Conservation (phyloP, 1,139 yeast species). For the Diutina scorzettiae region DNA sequence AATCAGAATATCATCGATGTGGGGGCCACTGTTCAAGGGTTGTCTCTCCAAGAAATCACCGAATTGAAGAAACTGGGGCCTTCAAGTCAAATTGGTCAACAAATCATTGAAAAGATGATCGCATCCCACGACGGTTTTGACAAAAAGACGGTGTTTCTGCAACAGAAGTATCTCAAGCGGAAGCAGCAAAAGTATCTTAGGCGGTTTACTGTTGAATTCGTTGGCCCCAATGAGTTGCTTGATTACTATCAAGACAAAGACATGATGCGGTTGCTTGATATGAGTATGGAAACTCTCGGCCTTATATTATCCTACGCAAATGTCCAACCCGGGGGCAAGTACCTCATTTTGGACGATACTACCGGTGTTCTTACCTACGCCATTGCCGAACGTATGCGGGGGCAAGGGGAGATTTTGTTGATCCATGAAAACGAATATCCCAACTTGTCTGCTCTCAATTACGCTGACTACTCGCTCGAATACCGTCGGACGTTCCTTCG, state of each 20-base stretch:
- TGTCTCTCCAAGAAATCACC: conserved; percentile 70
- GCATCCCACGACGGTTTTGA: conserved; percentile 80
- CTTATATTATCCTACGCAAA: conserved; percentile 66
- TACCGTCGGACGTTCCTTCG: conserved; percentile 48
- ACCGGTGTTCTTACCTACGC: conserved; percentile 79
- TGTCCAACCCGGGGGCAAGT: conserved; percentile 80
- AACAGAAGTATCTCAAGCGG: conserved; percentile 81
- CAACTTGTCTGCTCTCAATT: conserved; percentile 58
- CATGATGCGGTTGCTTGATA: conserved; percentile 56
- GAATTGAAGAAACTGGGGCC: conserved; percentile 57
- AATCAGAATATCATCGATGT: conserved; percentile 64
- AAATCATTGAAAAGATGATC: conserved; percentile 70
- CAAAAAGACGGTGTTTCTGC: conserved; percentile 80
- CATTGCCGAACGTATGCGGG: conserved; percentile 81
- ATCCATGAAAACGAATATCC: conserved; percentile 92
- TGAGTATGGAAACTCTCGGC: conserved; percentile 78
- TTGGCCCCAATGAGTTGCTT: conserved; percentile 67
- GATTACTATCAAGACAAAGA: conserved; percentile 70
- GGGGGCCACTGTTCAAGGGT: conserved; percentile 65
- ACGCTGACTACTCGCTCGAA: conserved; percentile 49
- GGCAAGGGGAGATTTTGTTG: conserved; percentile 60
- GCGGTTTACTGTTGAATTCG: conserved; percentile 68
- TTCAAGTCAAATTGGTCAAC: conserved; percentile 58
- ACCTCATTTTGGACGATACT: conserved; percentile 81
- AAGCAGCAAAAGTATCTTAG: conserved; percentile 86